Percentiles rank a stretch among this genome's conserved stretches.
Conservation (phyloP, 169 alveolate genomes). For the Plasmodium fragile region DNA sequence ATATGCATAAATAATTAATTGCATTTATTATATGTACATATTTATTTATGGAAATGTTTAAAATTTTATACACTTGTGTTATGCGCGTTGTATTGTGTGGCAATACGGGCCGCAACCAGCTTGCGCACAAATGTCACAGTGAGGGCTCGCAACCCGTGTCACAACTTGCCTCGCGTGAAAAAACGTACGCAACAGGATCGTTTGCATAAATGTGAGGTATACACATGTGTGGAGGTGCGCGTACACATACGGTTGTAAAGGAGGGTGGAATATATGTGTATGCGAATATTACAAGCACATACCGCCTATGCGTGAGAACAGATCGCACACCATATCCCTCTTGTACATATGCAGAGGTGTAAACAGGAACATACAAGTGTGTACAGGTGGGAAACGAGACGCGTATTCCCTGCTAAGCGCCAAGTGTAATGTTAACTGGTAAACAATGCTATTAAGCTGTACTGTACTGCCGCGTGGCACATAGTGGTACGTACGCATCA, state of each 20-base stretch:
- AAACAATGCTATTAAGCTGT: background rate
- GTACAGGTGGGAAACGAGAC: background rate
- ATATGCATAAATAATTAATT: constrained; percentile 8
- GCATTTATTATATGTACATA: constrained; percentile 8
- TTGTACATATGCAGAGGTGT: background rate
- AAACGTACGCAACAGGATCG: background rate
- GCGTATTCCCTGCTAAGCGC: background rate
- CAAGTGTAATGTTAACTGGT: background rate
- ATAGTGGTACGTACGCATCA: background rate
- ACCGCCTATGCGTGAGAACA: background rate
- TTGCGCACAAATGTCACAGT: background rate
- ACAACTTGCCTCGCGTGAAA: background rate
- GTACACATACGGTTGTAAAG: background rate
- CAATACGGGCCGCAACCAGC: background rate
- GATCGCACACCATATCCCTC: background rate
- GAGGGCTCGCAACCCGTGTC: background rate
- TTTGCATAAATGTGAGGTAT: background rate
- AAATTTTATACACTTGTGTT: background rate
- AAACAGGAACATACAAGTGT: background rate
- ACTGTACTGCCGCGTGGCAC: background rate
- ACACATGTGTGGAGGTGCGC: background rate
- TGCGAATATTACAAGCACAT: background rate
- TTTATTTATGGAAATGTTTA: constrained; percentile 3
- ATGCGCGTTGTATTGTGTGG: background rate
- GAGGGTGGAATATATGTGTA: background rate